These are phyloP conservation scores for Glaciozyma antarctica DNA, from an alignment of 768 basidiomycete genomes.

Conservation along the genomic window DNA sequence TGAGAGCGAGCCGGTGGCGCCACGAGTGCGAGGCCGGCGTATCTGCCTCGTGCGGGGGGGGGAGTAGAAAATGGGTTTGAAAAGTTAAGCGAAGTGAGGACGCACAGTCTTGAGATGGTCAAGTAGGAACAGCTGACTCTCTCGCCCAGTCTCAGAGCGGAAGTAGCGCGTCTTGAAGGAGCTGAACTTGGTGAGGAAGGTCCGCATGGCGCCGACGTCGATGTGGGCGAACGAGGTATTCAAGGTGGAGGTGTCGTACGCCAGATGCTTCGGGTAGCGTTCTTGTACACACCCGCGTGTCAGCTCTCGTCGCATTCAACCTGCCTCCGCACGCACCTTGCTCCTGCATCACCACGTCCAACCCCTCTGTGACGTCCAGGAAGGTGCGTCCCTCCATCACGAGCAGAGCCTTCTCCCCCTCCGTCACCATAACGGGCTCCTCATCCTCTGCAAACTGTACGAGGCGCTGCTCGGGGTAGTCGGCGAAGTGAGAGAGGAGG, in stretches of 20 bases:
- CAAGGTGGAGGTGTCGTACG: neutral
- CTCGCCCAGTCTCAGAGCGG: slow-evolving; percentile 40
- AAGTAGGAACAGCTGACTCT: slow-evolving; percentile 40
- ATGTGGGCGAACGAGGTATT: slow-evolving; percentile 6
- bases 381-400: slow-evolving; percentile 10
- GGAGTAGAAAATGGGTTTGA: neutral
- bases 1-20: too few species aligned
- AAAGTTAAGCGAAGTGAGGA: neutral
- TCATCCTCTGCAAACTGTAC: slow-evolving; percentile 1
- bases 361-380: slow-evolving; percentile 28
- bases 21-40: too few species aligned
- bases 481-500: slow-evolving; percentile 7
- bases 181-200: slow-evolving; percentile 7
- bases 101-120: slow-evolving; percentile 37
- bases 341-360: neutral
- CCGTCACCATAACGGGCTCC: neutral
- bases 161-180: slow-evolving; percentile 42
- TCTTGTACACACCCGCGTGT: too few species aligned
- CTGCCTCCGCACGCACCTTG: neutral
- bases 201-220: neutral
- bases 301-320: too few species aligned
- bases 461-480: slow-evolving; percentile 10
- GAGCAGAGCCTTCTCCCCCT: slow-evolving; percentile 27
- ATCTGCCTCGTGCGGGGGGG: too few species aligned
- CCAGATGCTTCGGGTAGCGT: slow-evolving; percentile 5